Evolutionary conservation across 1,284 basidiomycete genomes (phyloP).

Genomic region (Quambalaria eucalypti): DNA sequence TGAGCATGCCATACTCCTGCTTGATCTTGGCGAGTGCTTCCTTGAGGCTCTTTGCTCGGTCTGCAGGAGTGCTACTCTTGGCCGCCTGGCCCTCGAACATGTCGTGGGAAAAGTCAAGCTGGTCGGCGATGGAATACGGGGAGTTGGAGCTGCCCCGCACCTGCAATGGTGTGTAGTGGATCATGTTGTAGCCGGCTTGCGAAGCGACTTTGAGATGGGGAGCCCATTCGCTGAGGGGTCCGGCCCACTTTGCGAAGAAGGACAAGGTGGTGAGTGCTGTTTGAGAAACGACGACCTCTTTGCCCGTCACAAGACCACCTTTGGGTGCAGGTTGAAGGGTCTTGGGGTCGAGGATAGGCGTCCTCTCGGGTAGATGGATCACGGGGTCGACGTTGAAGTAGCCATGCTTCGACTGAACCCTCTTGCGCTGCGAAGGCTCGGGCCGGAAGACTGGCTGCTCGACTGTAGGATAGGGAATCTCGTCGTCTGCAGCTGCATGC

Average conservation of each 20-base stretch:
- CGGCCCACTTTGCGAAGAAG: conserved; percentile 42
- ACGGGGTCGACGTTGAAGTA: conserved; percentile 40
- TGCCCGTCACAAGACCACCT: conserved; percentile 15
- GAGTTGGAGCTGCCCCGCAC: conserved; percentile 33
- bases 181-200: conserved; percentile 40
- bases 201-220: conserved; percentile 32
- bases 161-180: conserved; percentile 38
- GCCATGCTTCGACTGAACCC: conserved; percentile 23
- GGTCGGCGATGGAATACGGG: conserved; percentile 38
- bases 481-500: conserved; percentile 20
- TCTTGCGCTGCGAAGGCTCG: conserved; percentile 6
- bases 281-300: conserved; percentile 18
- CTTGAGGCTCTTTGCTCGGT: conserved; percentile 19
- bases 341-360: conserved; percentile 20
- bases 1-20: conserved; percentile 30
- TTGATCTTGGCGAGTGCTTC: conserved; percentile 18
- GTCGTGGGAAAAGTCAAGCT: conserved; percentile 31
- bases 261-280: conserved; percentile 35
- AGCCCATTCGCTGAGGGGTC: conserved; percentile 27
- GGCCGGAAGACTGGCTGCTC: conserved; percentile 8
- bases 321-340: conserved; percentile 5
- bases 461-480: conserved; percentile 12
- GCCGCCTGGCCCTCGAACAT: conserved; percentile 20
- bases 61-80: conserved; percentile 14
- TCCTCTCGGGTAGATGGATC: conserved; percentile 19